Conservation (phyloP, 371 early-diverging fungal species). For the Blakeslea trispora region DNA sequence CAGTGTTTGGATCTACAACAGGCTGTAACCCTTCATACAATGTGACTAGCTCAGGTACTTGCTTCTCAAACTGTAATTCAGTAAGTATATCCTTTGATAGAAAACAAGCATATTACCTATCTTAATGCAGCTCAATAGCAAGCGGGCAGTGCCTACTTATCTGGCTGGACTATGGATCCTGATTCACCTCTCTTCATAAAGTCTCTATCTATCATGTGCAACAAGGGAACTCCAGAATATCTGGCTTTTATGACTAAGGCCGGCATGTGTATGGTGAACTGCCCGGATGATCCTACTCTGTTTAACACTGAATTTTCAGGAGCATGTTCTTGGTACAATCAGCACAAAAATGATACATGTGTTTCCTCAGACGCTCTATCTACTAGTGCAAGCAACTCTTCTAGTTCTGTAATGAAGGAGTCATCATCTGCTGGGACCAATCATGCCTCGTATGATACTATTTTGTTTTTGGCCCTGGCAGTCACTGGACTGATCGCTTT, state of each 20-base stretch:
- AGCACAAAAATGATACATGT: constrained; percentile 26
- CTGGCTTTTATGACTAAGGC: constrained; percentile 38
- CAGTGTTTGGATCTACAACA: constrained; percentile 19
- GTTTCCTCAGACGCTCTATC: constrained; percentile 2
- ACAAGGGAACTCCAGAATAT: constrained; percentile 32
- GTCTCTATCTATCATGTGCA: constrained; percentile 35
- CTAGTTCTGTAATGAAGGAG: too few relatives aligned
- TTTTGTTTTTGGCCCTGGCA: too few relatives aligned
- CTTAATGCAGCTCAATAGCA: too few relatives aligned
- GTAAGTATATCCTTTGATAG: constrained; percentile 26
- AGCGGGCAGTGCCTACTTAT: constrained; percentile 17
- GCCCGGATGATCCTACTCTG: constrained; percentile 16
- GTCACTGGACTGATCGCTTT: too few relatives aligned
- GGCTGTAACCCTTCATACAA: constrained; percentile 42
- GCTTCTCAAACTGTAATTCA: constrained; percentile 37
- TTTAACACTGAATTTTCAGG: constrained; percentile 27
- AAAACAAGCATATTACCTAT: too few relatives aligned
- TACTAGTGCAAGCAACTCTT: too few relatives aligned
- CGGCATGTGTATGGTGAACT: constrained; percentile 40
- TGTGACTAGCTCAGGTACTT: constrained; percentile 25
- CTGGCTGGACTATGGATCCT: constrained; percentile 37
- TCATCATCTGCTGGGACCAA: too few relatives aligned
- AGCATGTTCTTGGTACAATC: constrained; percentile 31
- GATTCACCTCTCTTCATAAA: constrained; percentile 33
- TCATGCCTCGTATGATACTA: too few relatives aligned